A percentile compares a stretch with the other conserved stretches of the same genome.
phyloP scores from a whole-genome alignment of 257 asterid species.

The Ajuga chamaepitys region DNA sequence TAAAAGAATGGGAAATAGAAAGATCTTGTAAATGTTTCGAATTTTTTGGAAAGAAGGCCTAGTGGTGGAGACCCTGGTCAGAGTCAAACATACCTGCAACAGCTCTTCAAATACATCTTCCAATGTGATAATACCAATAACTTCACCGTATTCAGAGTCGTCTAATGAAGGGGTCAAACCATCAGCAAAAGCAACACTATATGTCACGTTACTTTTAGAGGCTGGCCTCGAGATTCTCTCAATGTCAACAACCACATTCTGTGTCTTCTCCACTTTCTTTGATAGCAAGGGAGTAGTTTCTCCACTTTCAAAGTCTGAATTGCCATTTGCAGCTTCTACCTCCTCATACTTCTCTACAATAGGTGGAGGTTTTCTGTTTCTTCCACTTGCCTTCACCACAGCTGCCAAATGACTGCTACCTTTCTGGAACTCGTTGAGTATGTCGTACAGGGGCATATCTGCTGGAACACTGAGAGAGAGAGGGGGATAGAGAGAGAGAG shows the following conservation, averaged over 20 bases:
- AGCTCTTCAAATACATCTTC: conserved; percentile 98
- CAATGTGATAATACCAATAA: conserved; percentile 80
- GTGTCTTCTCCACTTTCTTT: conserved; percentile 32
- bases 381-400: conserved; percentile 53
- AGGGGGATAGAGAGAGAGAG: conserved; percentile 18
- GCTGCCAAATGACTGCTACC: conserved; percentile 97
- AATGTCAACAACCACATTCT: conserved; percentile 49
- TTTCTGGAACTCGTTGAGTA: conserved; percentile 78
- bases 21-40: too few relatives aligned
- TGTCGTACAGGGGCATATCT: conserved; percentile 90
- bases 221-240: conserved; percentile 27
- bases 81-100: conserved; percentile 51
- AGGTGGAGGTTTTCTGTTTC: conserved; percentile 30
- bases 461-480: conserved; percentile 64
- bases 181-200: conserved; percentile 22
- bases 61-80: background rate
- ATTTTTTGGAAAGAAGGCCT: too few relatives aligned
- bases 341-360: conserved; percentile 37
- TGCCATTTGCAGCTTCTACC: conserved; percentile 20
- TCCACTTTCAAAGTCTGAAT: conserved; percentile 35
- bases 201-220: conserved; percentile 2
- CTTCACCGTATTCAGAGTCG: conserved; percentile 73
- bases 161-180: conserved; percentile 32
- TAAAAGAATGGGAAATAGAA: too few relatives aligned
- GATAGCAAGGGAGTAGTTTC: conserved; percentile 42